Evolutionary conservation across 164 flowering plant genomes (phyloP), one percentile per base, ranked within the genome.

Genomic region (Piper betle): DNA sequence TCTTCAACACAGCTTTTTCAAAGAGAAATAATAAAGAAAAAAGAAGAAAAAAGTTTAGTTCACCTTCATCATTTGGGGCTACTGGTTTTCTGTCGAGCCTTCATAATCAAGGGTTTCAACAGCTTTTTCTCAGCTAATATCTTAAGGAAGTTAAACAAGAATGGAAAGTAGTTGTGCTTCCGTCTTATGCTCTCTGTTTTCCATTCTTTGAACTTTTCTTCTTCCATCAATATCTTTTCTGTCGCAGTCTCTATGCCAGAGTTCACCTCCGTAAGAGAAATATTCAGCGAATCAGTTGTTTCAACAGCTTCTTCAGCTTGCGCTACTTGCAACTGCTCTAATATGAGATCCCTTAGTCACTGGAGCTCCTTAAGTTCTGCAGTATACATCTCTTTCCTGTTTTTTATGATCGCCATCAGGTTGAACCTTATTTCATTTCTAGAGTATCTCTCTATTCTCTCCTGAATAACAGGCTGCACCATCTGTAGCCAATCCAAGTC

Each of bases 121-220:
- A 86, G 96, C 85, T 88, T 90, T 83, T 93, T 93, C 55, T 93
- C 99, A 6, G 99, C 99, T 55, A 93, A 82, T 69, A 93, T 69
- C 82, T 93, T 88, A 52, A 93, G 84, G 72, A 93, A 93, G 76
- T 93, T 90, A 68, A 88, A 93, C 78, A 93, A 66, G 60, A 93
- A 93, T 9, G 99, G 99, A 12, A 90, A 88, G 61, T 93, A 93
- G 62, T 93, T 93, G 73, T 93, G 97, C 72, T 90, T 90, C 74
- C 99, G 72, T 0, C 99, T 77, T 10, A 93, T 84, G 55, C 90
- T 93, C 64, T 93, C 99, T 0, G 94, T 88, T 73, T 79, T 90
- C 99, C 99, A 93, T 66, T 85, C 90, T 75, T 81, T 93, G 74
- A 93, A 86, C 68, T 93, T 93, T 61, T 93, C 99, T 74, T 90